These are phyloP conservation scores for Cyathus striatus DNA, from an alignment of 768 basidiomycete species.

Conservation along the genomic window DNA sequence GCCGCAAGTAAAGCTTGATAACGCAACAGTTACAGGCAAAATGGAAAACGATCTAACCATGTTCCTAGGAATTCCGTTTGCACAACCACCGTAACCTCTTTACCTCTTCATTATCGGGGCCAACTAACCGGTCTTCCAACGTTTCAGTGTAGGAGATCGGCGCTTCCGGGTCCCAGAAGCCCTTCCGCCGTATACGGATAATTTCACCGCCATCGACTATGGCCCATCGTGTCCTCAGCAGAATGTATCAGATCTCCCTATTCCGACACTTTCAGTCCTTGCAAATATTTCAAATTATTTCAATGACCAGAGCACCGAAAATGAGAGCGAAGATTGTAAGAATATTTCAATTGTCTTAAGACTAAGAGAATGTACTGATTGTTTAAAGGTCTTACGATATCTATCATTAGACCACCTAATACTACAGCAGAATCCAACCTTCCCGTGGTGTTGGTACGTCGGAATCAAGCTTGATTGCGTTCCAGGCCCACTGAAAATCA, in stretches of 20 bases:
- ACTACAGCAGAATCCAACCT: conserved; percentile 29
- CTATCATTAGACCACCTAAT: conserved; percentile 36
- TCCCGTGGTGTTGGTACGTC: conserved; percentile 43
- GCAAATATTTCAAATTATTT: conserved; percentile 5
- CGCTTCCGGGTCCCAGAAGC: conserved; percentile 23
- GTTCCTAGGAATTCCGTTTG: conserved; percentile 35
- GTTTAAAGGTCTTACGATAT: conserved; percentile 34
- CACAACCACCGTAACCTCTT: conserved; percentile 26
- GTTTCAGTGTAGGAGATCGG: conserved; percentile 16
- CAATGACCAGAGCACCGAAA: not conserved
- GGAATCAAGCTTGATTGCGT: not conserved
- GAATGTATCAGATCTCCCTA: not conserved
- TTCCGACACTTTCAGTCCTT: conserved; percentile 9
- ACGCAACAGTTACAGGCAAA: conserved; percentile 23
- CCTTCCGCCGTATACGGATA: conserved; percentile 16
- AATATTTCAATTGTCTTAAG: not conserved
- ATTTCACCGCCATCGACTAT: conserved; percentile 19
- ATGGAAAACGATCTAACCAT: conserved; percentile 13
- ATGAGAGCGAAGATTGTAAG: conserved; percentile 20
- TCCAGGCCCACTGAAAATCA: not conserved
- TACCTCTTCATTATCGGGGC: not conserved
- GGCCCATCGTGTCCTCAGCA: conserved; percentile 32
- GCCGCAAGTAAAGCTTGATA: conserved; percentile 25
- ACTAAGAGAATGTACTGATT: not conserved
- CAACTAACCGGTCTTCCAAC: not conserved